These are phyloP conservation scores for Parietaria judaica DNA, from an alignment of 306 rosid species.

Conservation along the genomic window DNA sequence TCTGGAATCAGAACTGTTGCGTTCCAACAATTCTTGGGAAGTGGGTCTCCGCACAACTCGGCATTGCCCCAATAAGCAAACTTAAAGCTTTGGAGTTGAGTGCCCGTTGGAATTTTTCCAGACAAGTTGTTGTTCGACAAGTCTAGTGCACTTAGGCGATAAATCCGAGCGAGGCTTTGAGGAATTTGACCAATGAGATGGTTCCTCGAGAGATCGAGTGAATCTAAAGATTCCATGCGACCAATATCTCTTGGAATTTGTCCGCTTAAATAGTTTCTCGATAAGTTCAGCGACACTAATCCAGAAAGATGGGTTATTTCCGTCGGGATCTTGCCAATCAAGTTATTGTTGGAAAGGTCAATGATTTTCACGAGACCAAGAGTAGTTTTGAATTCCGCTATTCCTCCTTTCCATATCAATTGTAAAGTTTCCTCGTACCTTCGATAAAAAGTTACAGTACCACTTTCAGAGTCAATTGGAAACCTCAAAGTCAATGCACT, in stretches of 20 bases:
- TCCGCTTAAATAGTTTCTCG: conserved; percentile 8
- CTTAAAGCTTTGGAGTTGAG: conserved; percentile 6
- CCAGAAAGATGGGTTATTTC: conserved; percentile 5
- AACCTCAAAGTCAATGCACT: too few species aligned
- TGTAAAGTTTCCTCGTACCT: background rate
- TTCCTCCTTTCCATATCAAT: conserved; percentile 7
- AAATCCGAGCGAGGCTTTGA: background rate
- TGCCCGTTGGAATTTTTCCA: conserved; percentile 11
- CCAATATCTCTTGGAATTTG: conserved; percentile 1
- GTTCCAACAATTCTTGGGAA: conserved; percentile 2
- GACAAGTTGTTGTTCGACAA: conserved; percentile 13
- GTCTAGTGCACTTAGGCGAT: conserved; percentile 2
- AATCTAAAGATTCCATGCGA: background rate
- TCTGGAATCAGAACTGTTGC: background rate
- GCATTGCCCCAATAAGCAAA: background rate
- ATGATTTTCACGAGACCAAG: conserved; percentile 1
- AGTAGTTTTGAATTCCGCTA: background rate
- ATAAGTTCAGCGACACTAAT: conserved; percentile 9
- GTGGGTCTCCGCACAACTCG: conserved; percentile 6
- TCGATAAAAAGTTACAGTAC: too few species aligned
- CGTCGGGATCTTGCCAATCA: conserved; percentile 20
- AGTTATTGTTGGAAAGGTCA: conserved; percentile 21
- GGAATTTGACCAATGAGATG: conserved; percentile 5
- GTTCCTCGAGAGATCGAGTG: conserved; percentile 12
- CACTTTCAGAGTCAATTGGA: too few species aligned